A percentile compares a stretch with the other conserved stretches of the same genome.
phyloP scores from a whole-genome alignment of 306 rosid genomes.

The Cucumis sativus region DNA sequence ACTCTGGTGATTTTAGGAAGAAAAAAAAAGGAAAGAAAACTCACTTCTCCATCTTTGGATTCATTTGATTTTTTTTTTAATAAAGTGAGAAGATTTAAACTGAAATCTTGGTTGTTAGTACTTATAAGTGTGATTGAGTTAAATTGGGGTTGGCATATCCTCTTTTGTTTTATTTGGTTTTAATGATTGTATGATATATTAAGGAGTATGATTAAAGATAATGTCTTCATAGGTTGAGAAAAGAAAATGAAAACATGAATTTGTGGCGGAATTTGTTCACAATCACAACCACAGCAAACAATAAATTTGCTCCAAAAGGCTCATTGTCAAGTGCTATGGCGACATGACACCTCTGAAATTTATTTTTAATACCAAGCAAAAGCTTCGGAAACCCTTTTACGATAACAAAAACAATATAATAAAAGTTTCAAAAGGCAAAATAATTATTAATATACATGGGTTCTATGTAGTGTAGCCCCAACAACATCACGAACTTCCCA shows the following conservation, averaged over 20 bases:
- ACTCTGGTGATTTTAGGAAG: too few species aligned
- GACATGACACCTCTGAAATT: background rate
- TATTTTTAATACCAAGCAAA: background rate
- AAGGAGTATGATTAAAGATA: background rate
- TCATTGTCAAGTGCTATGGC: background rate
- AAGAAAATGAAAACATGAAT: background rate
- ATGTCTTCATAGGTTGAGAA: background rate
- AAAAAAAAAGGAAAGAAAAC: too few species aligned
- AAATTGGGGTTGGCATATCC: too few species aligned
- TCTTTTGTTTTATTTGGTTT: too few species aligned
- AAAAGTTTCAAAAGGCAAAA: background rate
- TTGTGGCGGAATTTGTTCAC: background rate
- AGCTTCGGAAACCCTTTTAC: background rate
- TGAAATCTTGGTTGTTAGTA: too few species aligned
- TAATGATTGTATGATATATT: background rate
- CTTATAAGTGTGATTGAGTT: too few species aligned
- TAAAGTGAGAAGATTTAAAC: too few species aligned
- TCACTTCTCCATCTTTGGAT: too few species aligned
- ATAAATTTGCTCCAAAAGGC: background rate
- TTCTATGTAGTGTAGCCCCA: background rate
- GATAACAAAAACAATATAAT: background rate
- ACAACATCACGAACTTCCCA: background rate
- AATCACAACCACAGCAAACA: background rate
- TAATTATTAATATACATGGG: background rate
- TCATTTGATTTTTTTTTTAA: too few species aligned